phyloP scores from a whole-genome alignment of 31 red algal genomes.

The Pterothamnion heteromorphum region DNA sequence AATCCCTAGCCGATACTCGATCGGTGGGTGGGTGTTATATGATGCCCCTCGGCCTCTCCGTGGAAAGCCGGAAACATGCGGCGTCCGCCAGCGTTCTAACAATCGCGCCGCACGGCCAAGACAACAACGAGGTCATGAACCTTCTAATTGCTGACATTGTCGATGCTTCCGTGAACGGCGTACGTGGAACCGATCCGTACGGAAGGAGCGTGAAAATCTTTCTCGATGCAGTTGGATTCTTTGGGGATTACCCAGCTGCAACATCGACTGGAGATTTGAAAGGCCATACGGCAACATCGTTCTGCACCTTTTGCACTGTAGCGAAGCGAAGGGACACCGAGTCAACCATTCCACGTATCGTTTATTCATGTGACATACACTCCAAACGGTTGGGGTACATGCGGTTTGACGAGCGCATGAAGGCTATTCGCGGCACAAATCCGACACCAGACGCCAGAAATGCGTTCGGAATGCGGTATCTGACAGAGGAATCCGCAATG shows the following conservation, averaged over 20 bases:
- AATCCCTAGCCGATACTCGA: neutral
- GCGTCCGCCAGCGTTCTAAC: neutral
- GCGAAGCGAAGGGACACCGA: neutral
- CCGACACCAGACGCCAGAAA: neutral
- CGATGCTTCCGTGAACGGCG: neutral
- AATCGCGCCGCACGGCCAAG: too few relatives aligned
- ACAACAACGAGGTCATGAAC: neutral
- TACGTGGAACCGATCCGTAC: neutral
- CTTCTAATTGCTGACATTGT: neutral
- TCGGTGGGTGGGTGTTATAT: slow-evolving; percentile 5
- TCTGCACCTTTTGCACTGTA: neutral
- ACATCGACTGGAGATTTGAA: neutral
- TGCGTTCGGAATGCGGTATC: neutral
- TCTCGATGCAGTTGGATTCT: neutral
- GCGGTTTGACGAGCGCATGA: neutral
- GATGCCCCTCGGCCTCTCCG: neutral
- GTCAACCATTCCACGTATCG: neutral
- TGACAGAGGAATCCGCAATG: neutral
- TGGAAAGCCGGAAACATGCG: neutral
- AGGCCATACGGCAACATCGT: neutral
- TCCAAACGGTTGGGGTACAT: neutral
- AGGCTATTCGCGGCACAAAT: neutral
- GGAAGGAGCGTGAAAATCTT: neutral
- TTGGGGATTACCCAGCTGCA: slow-evolving; percentile 5
- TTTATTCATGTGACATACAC: neutral